Evolutionary conservation across 306 rosid genomes (phyloP), one percentile per base, ranked within the genome.

Genomic region (Fragaria vesca): DNA sequence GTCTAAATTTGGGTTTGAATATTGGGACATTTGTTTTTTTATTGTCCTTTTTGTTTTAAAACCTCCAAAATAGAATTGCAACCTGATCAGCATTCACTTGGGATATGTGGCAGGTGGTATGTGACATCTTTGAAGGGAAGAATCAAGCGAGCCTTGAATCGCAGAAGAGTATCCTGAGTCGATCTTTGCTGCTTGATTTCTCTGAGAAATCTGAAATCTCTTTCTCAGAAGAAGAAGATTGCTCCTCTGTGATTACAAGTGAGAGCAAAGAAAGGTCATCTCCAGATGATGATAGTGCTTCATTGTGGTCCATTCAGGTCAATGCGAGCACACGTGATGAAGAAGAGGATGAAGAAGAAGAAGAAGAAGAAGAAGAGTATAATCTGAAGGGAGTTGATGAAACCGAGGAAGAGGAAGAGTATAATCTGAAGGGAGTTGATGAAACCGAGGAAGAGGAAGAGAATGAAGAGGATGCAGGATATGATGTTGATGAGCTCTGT

Each of bases 281-380:
- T 1, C 71, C 74, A 3, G 97, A 91, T 42, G 99, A 96, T 34
- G 99, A 90, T 74, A 89, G 83, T 60, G 85, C 93, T 30, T 96
- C 98, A 3, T 12, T 93, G 38, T 96, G 99, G 99, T 96, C 98
- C 2, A 89, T 93, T 5, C 97, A 93, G 76, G 97, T 86, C 21
- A 95, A 95, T 65, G 97, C 91, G 32, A 91, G 97, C 66, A 83
- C 82, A 12, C 86, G 66, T 4, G 89, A 86, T 55, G 93, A 89
- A 21, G 93, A 88, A 1, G 92, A 80, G n/a, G 89, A 81, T 24
- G 42, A 38, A 0, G 36, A 32, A 32, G 42, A 38, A 0, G 36
- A 32, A 32, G 90, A 86, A 50, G 85, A 78, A 60, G 83, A 77
- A n/a, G n/a, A n/a, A 28, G 86, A 76, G 2, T 34, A 80, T 12